phyloP scores from a whole-genome alignment of 2,329 filamentous ascomycete genomes.

The Fusarium begoniae region DNA sequence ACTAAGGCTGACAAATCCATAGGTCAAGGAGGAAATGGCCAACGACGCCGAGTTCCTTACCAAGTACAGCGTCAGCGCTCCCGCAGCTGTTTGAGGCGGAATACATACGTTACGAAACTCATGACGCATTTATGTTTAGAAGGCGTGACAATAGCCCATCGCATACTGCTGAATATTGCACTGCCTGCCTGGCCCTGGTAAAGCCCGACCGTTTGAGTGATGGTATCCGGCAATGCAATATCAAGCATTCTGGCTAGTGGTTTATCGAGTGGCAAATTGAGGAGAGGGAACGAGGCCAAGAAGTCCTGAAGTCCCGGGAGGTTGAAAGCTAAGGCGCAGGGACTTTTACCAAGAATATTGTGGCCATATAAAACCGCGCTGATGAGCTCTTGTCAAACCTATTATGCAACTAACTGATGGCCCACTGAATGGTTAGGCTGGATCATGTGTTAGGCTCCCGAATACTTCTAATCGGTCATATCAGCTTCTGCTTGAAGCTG shows the following conservation, averaged over 20 bases:
- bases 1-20: slow-evolving; percentile 34
- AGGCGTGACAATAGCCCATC: slow-evolving; percentile 11
- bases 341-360: background rate
- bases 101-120: slow-evolving; percentile 10
- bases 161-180: background rate
- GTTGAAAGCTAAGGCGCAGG: background rate
- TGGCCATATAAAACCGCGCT: background rate
- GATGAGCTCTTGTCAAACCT: background rate
- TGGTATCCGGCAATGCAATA: background rate
- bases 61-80: slow-evolving; percentile 69
- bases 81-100: slow-evolving; percentile 48
- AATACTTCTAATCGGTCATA: background rate
- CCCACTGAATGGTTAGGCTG: background rate
- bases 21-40: slow-evolving; percentile 94
- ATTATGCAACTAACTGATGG: background rate
- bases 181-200: background rate
- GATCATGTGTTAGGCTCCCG: background rate
- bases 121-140: slow-evolving; percentile 9
- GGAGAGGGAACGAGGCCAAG: background rate
- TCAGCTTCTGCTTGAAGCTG: background rate
- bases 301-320: slow-evolving; percentile 1
- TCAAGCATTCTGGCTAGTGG: background rate
- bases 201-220: background rate
- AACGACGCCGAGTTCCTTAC: slow-evolving; percentile 85
- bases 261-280: background rate